These are phyloP conservation scores for Lichtheimia ramosa DNA, from an alignment of 371 early-diverging fungal genomes.

Conservation along the genomic window DNA sequence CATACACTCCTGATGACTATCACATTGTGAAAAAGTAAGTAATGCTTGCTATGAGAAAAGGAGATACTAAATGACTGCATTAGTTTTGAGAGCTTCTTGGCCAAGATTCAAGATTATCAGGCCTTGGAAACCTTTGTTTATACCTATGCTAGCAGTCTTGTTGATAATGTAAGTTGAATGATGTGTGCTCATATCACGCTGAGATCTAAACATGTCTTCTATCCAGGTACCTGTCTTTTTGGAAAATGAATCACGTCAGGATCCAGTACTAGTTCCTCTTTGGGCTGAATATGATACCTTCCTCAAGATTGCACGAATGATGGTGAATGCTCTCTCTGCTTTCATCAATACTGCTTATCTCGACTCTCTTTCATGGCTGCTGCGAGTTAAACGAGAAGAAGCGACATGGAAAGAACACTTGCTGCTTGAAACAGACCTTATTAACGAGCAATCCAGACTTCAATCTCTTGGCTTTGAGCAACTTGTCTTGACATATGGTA, in stretches of 20 bases:
- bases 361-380: conserved; percentile 19
- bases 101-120: conserved; percentile 11
- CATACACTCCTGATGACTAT: conserved; percentile 18
- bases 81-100: conserved; percentile 17
- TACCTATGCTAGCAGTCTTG: not conserved
- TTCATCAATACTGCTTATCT: conserved; percentile 20
- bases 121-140: conserved; percentile 12
- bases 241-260: conserved; percentile 4
- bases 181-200: not conserved
- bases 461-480: conserved; percentile 21
- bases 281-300: conserved; percentile 30
- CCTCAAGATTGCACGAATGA: conserved; percentile 10
- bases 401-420: conserved; percentile 34
- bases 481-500: conserved; percentile 23
- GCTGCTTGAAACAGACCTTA: conserved; percentile 21
- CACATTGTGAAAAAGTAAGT: conserved; percentile 30
- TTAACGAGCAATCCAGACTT: conserved; percentile 16
- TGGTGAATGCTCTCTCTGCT: conserved; percentile 15
- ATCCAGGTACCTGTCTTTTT: not conserved
- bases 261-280: conserved; percentile 10
- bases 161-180: not conserved
- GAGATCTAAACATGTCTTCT: not conserved
- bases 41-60: not conserved
- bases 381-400: conserved; percentile 28
- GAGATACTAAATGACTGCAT: not conserved